Conservation (phyloP, 768 basidiomycete species). For the Melanogaster broomeanus region DNA sequence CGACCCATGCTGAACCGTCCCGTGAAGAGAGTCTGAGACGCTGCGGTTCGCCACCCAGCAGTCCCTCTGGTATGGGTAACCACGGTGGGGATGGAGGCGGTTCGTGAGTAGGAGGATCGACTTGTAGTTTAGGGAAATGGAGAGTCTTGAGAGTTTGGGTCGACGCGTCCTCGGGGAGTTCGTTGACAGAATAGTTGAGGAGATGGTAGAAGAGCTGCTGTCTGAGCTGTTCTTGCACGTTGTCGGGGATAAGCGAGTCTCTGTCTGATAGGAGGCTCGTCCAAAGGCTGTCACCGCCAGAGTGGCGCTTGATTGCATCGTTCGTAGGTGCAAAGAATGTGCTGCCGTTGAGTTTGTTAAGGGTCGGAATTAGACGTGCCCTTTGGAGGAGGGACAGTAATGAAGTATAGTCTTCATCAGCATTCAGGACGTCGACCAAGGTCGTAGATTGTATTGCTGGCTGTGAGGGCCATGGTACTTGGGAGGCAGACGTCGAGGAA, state of each 20-base stretch:
- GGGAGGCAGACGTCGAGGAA: constrained; percentile 16
- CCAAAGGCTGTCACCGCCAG: constrained; percentile 34
- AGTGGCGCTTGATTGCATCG: constrained; percentile 71
- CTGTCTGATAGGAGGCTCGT: constrained; percentile 26
- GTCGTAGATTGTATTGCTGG: constrained; percentile 46
- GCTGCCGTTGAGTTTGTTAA: constrained; percentile 79
- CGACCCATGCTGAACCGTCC: constrained; percentile 55
- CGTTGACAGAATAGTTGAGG: constrained; percentile 73
- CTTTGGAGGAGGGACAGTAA: constrained; percentile 78
- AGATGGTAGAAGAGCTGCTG: constrained; percentile 95
- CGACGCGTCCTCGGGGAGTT: constrained; percentile 41
- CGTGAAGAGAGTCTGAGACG: constrained; percentile 63
- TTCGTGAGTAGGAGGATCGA: constrained; percentile 62
- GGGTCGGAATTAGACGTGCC: constrained; percentile 85
- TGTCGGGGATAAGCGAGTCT: constrained; percentile 56
- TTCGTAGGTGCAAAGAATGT: constrained; percentile 97
- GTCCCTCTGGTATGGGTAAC: constrained; percentile 82
- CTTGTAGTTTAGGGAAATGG: constrained; percentile 62
- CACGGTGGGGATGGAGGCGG: constrained; percentile 82
- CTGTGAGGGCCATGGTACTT: constrained; percentile 24
- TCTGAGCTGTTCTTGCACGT: constrained; percentile 79
- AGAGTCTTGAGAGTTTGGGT: constrained; percentile 55
- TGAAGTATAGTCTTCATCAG: constrained; percentile 75
- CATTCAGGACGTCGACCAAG: constrained; percentile 75
- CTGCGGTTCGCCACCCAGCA: constrained; percentile 82